Evolutionary conservation across 2,329 filamentous ascomycete species (phyloP).

Genomic region (Pseudocercospora vitis): DNA sequence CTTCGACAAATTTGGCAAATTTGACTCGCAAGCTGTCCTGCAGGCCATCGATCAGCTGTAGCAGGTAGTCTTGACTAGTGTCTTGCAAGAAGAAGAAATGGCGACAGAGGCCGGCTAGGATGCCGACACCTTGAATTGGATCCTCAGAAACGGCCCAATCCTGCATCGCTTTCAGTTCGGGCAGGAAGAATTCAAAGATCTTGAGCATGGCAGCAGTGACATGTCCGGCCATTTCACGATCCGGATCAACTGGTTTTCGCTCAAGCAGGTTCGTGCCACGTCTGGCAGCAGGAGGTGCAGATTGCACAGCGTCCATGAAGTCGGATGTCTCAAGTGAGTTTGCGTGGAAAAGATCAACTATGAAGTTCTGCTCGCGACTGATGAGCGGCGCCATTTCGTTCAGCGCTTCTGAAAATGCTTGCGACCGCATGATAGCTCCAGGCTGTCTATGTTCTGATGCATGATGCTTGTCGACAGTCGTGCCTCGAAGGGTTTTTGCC

Average conservation of each 20-base stretch:
- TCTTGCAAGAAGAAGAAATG: slow-evolving; percentile 78
- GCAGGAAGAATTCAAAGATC: slow-evolving; percentile 78
- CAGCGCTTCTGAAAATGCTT: slow-evolving; percentile 76
- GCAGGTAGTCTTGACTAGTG: slow-evolving; percentile 89
- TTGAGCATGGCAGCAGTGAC: slow-evolving; percentile 87
- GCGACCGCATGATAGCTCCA: slow-evolving; percentile 62
- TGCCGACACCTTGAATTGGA: slow-evolving; percentile 87
- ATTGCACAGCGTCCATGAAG: slow-evolving; percentile 76
- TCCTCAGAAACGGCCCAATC: slow-evolving; percentile 81
- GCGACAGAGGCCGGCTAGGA: slow-evolving; percentile 76
- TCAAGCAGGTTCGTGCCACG: slow-evolving; percentile 70
- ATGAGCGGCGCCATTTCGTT: slow-evolving; percentile 81
- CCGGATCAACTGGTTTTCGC: slow-evolving; percentile 80
- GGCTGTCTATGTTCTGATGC: slow-evolving; percentile 56
- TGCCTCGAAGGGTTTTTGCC: slow-evolving; percentile 69
- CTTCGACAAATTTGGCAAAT: slow-evolving; percentile 87
- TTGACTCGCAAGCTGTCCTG: slow-evolving; percentile 68
- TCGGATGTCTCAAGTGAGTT: slow-evolving; percentile 79
- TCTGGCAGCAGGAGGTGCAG: slow-evolving; percentile 65
- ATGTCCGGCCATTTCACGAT: slow-evolving; percentile 78
- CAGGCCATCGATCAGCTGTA: slow-evolving; percentile 72
- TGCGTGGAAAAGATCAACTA: slow-evolving; percentile 95
- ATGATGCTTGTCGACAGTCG: slow-evolving; percentile 58
- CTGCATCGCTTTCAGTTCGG: slow-evolving; percentile 74
- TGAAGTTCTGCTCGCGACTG: slow-evolving; percentile 92